Evolutionary conservation across 179 eudicot genomes (phyloP), one percentile per base, ranked within the genome.

Genomic region (Drosera spatulata): DNA sequence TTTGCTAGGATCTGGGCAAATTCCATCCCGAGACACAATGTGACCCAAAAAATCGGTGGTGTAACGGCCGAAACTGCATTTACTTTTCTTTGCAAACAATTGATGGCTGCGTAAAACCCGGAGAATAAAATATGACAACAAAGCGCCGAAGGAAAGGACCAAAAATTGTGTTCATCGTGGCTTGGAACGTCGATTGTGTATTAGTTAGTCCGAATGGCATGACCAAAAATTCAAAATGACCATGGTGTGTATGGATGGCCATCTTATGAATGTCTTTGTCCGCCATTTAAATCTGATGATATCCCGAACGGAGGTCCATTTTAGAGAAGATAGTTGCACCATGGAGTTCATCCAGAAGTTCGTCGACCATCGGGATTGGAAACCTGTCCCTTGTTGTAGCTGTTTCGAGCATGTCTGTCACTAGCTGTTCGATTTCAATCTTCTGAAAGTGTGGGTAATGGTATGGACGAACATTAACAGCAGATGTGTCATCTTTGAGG

Each of bases 31-130:
- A 3, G 59, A 39, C 4, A 63, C 54, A 5, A 63, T 42, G 13
- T 63, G 50, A 2, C 66, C 66, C 50, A 63, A 41, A 9, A 53
- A 63, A 3, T 40, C 66, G 7, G 54, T 40, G 5, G 2, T 7
- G 2, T 39, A 3, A 13, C 3, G 6, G 4, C 59, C 66, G 44
- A 63, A 63, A 6, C 9, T 7, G 33, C 66, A 63, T 38, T 63
- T 63, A 40, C 12, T 7, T 4, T 3, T 15, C 11, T 53, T 63
- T 8, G 59, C 66, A n/a, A 2, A 15, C 6, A 62, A 41, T 2
- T 62, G 58, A 53, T 62, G 41, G 5, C 12, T 5, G 0, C 50
- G 10, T 2, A 62, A 38, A 4, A 53, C 48, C 51, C 10, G 10
- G 3, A 7, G n/a, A 7, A 3, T 12, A 5, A 48, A 48, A 7